Percentiles rank a stretch among this genome's conserved stretches.
Evolutionary conservation across 768 basidiomycete genomes (phyloP).

Genomic region (Lentinula boryana): DNA sequence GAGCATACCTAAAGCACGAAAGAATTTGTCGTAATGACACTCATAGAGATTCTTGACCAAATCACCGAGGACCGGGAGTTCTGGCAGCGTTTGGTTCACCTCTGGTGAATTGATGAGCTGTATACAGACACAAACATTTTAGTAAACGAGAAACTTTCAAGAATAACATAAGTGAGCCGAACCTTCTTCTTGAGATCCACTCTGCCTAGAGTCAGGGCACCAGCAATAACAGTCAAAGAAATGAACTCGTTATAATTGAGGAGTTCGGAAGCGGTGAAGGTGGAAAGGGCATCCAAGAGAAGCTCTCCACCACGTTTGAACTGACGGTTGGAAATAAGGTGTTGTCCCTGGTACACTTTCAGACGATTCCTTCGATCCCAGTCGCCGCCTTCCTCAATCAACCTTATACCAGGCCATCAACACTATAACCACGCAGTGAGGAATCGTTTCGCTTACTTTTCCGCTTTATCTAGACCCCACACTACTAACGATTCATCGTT

Average conservation of each 20-base stretch:
- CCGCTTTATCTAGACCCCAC: slow-evolving; percentile 69
- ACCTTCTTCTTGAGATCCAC: slow-evolving; percentile 93
- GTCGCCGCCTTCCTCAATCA: slow-evolving; percentile 94
- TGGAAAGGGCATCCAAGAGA: slow-evolving; percentile 85
- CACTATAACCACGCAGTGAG: background rate
- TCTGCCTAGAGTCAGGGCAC: slow-evolving; percentile 67
- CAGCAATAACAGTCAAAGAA: slow-evolving; percentile 74
- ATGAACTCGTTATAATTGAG: slow-evolving; percentile 89
- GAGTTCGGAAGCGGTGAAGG: slow-evolving; percentile 91
- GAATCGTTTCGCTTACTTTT: slow-evolving; percentile 49
- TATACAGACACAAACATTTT: background rate
- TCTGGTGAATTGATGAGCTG: slow-evolving; percentile 85
- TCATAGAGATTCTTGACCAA: slow-evolving; percentile 86
- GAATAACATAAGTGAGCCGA: slow-evolving; percentile 1
- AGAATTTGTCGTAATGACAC: slow-evolving; percentile 93
- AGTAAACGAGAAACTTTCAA: background rate
- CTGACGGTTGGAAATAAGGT: slow-evolving; percentile 82
- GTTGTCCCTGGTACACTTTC: slow-evolving; percentile 91
- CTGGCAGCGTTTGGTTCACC: slow-evolving; percentile 78
- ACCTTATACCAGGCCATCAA: slow-evolving; percentile 29
- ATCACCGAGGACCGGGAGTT: slow-evolving; percentile 76
- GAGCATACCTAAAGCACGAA: slow-evolving; percentile 71
- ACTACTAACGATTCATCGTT: slow-evolving; percentile 69
- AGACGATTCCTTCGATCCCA: slow-evolving; percentile 97
- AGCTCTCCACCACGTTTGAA: slow-evolving; percentile 85